phyloP scores from a whole-genome alignment of 2,329 filamentous ascomycete genomes.

The Aspergillus ibericus region DNA sequence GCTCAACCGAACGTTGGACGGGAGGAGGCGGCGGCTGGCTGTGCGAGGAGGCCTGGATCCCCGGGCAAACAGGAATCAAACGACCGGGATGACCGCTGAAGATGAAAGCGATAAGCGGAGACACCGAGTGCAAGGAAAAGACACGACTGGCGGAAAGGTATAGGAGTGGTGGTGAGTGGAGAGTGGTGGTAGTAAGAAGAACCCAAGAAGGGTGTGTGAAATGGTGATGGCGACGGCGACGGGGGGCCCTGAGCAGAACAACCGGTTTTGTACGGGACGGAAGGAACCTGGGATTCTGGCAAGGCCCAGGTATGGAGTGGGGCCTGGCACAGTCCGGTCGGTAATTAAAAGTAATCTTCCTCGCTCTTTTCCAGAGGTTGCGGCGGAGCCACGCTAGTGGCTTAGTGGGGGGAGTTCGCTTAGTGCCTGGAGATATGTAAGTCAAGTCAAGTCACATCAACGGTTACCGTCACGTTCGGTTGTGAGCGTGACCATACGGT shows the following conservation, averaged over 20 bases:
- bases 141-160: not conserved
- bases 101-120: not conserved
- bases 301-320: not conserved
- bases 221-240: not conserved
- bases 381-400: conserved; percentile 6
- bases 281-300: too few species aligned
- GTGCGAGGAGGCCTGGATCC: conserved; percentile 3
- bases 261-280: conserved; percentile 13
- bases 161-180: not conserved
- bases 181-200: not conserved
- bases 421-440: not conserved
- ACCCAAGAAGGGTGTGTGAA: conserved; percentile 1
- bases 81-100: not conserved
- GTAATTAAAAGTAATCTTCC: not conserved
- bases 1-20: conserved; percentile 21
- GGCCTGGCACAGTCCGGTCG: not conserved
- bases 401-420: not conserved
- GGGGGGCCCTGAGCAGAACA: not conserved
- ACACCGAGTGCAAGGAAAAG: not conserved
- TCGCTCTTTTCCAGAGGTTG: not conserved
- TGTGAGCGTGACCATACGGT: not conserved
- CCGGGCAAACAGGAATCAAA: conserved; percentile 4
- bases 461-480: not conserved
- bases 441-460: not conserved
- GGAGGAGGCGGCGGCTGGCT: conserved; percentile 14